phyloP scores from a whole-genome alignment of 495 filamentous ascomycete genomes.

The Rhypophila decipiens region DNA sequence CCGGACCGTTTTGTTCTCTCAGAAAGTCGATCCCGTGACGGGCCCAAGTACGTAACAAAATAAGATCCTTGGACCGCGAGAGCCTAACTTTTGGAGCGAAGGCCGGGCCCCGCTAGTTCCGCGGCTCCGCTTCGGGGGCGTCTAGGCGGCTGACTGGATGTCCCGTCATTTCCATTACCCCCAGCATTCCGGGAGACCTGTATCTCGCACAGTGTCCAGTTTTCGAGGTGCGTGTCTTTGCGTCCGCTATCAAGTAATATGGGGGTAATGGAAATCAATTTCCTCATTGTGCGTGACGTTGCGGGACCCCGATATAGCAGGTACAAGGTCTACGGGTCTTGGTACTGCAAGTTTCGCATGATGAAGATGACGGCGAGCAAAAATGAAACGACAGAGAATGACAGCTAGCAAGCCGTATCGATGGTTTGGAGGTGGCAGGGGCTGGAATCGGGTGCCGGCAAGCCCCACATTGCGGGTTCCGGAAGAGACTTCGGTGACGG shows the following conservation, averaged over 20 bases:
- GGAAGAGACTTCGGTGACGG: too few relatives aligned
- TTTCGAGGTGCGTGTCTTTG: conserved; percentile 6
- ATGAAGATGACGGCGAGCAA: too few relatives aligned
- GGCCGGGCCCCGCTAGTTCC: too few relatives aligned
- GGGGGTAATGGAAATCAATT: conserved; percentile 33
- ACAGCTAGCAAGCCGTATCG: too few relatives aligned
- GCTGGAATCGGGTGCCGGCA: too few relatives aligned
- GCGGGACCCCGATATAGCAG: conserved; percentile 18
- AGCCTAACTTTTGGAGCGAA: background rate
- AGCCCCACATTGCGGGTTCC: conserved; percentile 1
- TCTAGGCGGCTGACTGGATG: conserved; percentile 9
- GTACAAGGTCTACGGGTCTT: too few relatives aligned
- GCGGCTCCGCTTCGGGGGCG: conserved; percentile 10
- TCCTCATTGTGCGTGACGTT: conserved; percentile 10
- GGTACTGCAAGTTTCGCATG: too few relatives aligned
- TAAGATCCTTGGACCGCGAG: conserved; percentile 1
- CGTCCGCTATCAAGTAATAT: conserved; percentile 32
- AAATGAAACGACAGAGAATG: too few relatives aligned
- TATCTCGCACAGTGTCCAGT: background rate
- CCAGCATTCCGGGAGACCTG: conserved; percentile 13
- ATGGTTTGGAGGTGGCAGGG: too few relatives aligned
- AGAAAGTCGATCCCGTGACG: conserved; percentile 24
- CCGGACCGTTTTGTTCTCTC: conserved; percentile 11
- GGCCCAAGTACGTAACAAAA: conserved; percentile 25
- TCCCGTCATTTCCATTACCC: conserved; percentile 21